Conservation (phyloP, 2,329 filamentous ascomycete species). For the Raffaelea ambrosiae region DNA sequence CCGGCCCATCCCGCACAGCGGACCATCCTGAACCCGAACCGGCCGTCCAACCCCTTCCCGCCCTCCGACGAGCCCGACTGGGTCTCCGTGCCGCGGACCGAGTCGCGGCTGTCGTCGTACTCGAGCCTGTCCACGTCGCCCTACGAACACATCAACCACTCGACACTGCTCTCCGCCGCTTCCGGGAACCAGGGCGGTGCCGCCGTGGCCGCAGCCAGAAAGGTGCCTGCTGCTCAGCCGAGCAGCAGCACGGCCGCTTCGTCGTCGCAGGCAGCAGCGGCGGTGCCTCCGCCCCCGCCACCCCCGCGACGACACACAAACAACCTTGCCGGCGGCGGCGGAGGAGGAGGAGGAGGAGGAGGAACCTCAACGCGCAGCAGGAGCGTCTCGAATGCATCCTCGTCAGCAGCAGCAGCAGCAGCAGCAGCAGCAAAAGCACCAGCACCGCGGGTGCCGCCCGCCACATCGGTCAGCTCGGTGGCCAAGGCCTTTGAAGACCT, state of each 20-base stretch:
- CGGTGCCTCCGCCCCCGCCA: conserved; percentile 35
- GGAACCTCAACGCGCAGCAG: conserved; percentile 3
- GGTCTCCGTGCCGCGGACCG: conserved; percentile 55
- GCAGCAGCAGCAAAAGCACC: neutral
- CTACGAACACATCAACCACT: conserved; percentile 48
- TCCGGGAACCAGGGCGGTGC: conserved; percentile 27
- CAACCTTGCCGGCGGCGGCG: neutral
- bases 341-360: too few relatives aligned
- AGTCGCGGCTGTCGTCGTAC: conserved; percentile 43
- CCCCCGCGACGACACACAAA: conserved; percentile 14
- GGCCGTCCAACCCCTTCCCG: conserved; percentile 75
- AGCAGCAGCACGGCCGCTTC: too few relatives aligned
- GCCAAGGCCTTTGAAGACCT: conserved; percentile 11
- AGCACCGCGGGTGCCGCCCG: neutral
- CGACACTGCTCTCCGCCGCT: conserved; percentile 35
- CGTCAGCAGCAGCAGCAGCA: neutral
- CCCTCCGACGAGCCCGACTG: conserved; percentile 72
- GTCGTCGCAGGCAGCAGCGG: conserved; percentile 16
- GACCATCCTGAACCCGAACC: conserved; percentile 61
- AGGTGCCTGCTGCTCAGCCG: conserved; percentile 17
- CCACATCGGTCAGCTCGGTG: conserved; percentile 5
- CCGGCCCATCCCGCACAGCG: conserved; percentile 38
- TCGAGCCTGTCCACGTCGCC: conserved; percentile 52
- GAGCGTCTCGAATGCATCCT: too few relatives aligned
- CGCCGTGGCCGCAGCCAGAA: conserved; percentile 17